Evolutionary conservation across 768 basidiomycete genomes (phyloP), one percentile per base, ranked within the genome.

Genomic region (Collybiopsis luxurians): DNA sequence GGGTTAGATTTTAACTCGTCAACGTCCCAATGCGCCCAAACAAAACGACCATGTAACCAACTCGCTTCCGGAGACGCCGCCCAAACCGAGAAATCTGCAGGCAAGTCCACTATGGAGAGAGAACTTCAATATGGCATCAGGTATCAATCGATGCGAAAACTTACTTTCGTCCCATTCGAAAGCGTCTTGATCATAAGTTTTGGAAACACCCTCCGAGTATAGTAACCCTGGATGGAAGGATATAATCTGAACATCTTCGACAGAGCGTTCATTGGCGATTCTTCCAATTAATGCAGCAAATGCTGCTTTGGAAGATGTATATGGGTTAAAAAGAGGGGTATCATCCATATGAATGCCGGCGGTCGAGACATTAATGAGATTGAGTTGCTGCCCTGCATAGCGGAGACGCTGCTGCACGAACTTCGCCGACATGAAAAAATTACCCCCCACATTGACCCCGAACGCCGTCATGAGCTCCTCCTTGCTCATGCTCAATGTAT

Each of bases 1-100:
- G 21, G 21, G 11, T 51, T 21, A 12, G 31, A 13, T n/a, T 27
- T 51, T 19, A 51, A 34, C 19, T 51, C 50, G 12, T 36, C 36
- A 0, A 51, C 50, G 23, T 51, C 50, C 50, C 50, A 51, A n/a
- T 51, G 50, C 3, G 50, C 50, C 36, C 50, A 51, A 4, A 51
- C 50, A 12, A 40, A 51, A 3, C 36, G 34, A 23, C 50, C 50
- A 39, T 51, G 50, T n/a, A 51, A 39, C 50, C 50, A 51, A 36
- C 21, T 24, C 13, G 50, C 50, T 23, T 51, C 50, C 10, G 50
- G 50, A 27, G 50, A 51, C 13, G 50, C 50, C 1, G 50, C 50
- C 50, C 50, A 51, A 19, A 51, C 50, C 10, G 50, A 31, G 17
- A 36, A 51, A n/a, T 51, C 36, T 38, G 34, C 50, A 24, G 50